These are phyloP conservation scores for Paramyrothecium sp. DNA, from an alignment of 2,329 filamentous ascomycete species.

Conservation along the genomic window DNA sequence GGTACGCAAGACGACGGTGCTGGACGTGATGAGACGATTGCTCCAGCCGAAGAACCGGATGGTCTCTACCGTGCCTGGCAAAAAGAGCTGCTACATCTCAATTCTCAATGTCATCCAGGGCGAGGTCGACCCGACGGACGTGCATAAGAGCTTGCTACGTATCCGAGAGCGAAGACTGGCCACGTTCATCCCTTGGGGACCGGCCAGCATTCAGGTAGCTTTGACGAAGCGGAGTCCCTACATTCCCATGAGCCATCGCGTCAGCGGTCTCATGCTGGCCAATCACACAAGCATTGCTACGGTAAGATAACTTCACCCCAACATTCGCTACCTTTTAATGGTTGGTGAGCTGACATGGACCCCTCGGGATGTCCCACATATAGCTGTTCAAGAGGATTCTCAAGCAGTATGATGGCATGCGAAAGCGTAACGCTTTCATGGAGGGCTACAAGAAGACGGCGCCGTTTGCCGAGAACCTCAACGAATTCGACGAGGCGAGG, in stretches of 20 bases:
- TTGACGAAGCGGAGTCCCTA: slow-evolving; percentile 96
- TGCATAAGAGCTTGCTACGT: slow-evolving; percentile 95
- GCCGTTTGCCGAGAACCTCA: slow-evolving; percentile 85
- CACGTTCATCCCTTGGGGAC: slow-evolving; percentile 97
- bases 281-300: slow-evolving; percentile 98
- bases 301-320: slow-evolving; percentile 39
- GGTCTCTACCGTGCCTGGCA: slow-evolving; percentile 93
- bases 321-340: background rate
- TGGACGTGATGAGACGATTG: slow-evolving; percentile 95
- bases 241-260: slow-evolving; percentile 87
- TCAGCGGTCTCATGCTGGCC: slow-evolving; percentile 94
- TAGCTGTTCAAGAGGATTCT: slow-evolving; percentile 91
- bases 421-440: slow-evolving; percentile 95
- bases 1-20: slow-evolving; percentile 93
- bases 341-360: too few relatives aligned
- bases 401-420: slow-evolving; percentile 86
- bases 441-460: slow-evolving; percentile 96
- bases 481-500: slow-evolving; percentile 92
- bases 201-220: slow-evolving; percentile 95
- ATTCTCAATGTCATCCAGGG: slow-evolving; percentile 99
- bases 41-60: slow-evolving; percentile 98
- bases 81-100: slow-evolving; percentile 98
- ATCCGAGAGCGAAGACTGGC: slow-evolving; percentile 93
- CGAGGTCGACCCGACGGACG: slow-evolving; percentile 95
- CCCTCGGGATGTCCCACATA: background rate